Base-by-base conservation (phyloP, 2,329 filamentous ascomycete genomes). In the Fusarium ramigenum region DNA sequence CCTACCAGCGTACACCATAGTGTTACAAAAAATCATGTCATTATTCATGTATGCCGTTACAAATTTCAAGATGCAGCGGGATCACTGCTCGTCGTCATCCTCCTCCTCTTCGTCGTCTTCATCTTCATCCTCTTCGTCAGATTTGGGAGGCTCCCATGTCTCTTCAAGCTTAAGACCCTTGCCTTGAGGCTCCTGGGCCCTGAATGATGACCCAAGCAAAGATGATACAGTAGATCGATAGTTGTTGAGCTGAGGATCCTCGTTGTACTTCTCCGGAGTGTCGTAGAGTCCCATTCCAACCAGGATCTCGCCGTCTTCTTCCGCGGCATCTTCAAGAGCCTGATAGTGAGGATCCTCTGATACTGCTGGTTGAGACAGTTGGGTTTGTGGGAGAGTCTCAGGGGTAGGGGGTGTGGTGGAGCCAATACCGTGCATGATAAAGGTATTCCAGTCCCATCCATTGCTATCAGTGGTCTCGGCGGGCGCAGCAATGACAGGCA, bases 231-330 rank as follows among this genome's bases (percentile, higher is more conserved):
- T 87, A 9, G 86, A 86, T 56, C 86, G 80, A 82, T 90, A 86
- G 82, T 88, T 85, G 81, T 89, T 83, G 61, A 88, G 79, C 57
- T 86, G 83, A 36, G 85, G 83, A 62, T 88, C 87, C 25, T 84
- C 82, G 12, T 85, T 81, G 46, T 81, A 76, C 77, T 89, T 88
- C 62, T 91, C 91, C 0, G 93, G 93, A 9, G 89, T 84, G 77
- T 94, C 93, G 80, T 96, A 96, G 0, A 96, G 87, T 2, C 93
- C 93, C 88, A 96, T 92, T 25, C 93, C 93, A n/a, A 95, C 87
- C 4, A 96, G 86, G 67, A 94, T 92, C 77, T 95, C 93, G 42
- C 90, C 92, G 50, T 89, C 89, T 34, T 90, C 89, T 53, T 88
- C 85, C 11, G 61, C 47, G 16, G 83, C 79, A 43, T 89, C 86